Percentiles rank a stretch among this genome's conserved stretches.
These are phyloP conservation scores for Kodamaea jinghongensis DNA, from an alignment of 805 yeast genomes.

Conservation along the genomic window DNA sequence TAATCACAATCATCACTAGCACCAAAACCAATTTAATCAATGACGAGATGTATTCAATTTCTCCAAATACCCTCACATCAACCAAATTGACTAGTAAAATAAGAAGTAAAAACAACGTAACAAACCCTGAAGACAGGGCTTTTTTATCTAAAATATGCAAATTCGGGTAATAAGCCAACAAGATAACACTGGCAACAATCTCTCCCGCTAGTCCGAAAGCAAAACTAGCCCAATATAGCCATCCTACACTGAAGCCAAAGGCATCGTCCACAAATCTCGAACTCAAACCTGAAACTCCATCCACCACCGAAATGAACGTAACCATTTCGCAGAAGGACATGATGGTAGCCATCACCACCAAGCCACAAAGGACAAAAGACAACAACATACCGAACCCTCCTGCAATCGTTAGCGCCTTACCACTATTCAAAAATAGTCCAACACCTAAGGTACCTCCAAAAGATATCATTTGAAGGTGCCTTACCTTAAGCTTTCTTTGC, in stretches of 20 bases:
- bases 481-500: constrained; percentile 57
- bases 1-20: constrained; percentile 53
- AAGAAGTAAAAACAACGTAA: constrained; percentile 53
- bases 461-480: constrained; percentile 77
- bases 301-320: constrained; percentile 73
- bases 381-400: constrained; percentile 76
- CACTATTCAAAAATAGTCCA: constrained; percentile 66
- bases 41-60: constrained; percentile 64
- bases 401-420: constrained; percentile 68
- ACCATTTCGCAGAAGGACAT: constrained; percentile 79
- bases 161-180: constrained; percentile 64
- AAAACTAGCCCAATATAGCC: constrained; percentile 72
- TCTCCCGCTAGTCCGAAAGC: constrained; percentile 75
- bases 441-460: constrained; percentile 80
- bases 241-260: constrained; percentile 71
- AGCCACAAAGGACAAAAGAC: constrained; percentile 64
- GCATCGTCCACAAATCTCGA: constrained; percentile 77
- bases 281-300: constrained; percentile 73
- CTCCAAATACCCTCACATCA: constrained; percentile 73
- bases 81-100: constrained; percentile 54
- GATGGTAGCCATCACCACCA: constrained; percentile 66
- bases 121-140: constrained; percentile 56
- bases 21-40: constrained; percentile 54
- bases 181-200: constrained; percentile 73
- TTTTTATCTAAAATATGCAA: constrained; percentile 47